Evolutionary conservation across 2,329 filamentous ascomycete genomes (phyloP), one percentile per base, ranked within the genome.

Genomic region (Epichloe coenophiala): DNA sequence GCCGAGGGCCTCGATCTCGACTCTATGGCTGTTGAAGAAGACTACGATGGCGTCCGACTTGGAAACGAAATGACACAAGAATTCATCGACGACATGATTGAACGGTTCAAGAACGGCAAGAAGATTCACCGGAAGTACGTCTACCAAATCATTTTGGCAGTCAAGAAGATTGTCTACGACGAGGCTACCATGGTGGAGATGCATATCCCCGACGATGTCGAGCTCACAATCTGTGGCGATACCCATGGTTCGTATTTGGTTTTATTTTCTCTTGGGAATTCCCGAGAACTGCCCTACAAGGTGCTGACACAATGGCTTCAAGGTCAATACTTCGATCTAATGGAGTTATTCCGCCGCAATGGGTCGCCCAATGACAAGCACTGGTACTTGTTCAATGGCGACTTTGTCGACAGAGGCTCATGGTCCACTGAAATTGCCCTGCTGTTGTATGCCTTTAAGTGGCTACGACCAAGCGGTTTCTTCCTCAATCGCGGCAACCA

Each of bases 361-460:
- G 93, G 93, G 41, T 79, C 76, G 56, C 93, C 93, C 0, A 80
- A 78, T 15, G 88, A 91, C 55, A 88, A 86, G 64, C 89, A 97
- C 65, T 86, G 83, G 66, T 98, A 97, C 65, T 77, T 98, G 12
- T 98, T 98, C 77, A 98, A 98, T 66, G 93, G 93, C 57, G 93
- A 98, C 70, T 98, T 98, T 63, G 93, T 98, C 49, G 93, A 98
- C 66, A 81, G 93, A 65, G 93, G 93, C 33, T 96, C 89, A 38
- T 98, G 93, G 93, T 97, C 91, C 6, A 89, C 84, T n/a, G 93
- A 98, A 66, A 94, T 98, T 59, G 91, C 89, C 11, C 76, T 98
- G 45, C 75, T 96, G 11, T 75, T 98, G 19, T 98, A 96, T 67
- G 86, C 91, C 43, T 95, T 95, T 77, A 98, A 98, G 73, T 95